Evolutionary conservation across 108 stramenopile genomes (phyloP).

Genomic region (Cylindrotheca closterium): DNA sequence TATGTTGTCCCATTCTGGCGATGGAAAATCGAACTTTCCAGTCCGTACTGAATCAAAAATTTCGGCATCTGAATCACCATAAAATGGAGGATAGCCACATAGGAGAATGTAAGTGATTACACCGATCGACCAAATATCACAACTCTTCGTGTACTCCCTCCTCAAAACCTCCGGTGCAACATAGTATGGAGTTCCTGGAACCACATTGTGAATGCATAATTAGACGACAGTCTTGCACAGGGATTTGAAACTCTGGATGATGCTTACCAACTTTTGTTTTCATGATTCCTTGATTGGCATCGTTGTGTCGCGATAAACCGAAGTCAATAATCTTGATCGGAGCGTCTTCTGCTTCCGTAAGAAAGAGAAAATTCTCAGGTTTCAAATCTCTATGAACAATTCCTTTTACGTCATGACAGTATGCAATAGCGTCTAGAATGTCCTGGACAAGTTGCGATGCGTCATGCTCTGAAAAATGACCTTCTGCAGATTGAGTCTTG

Average conservation of each 20-base stretch:
- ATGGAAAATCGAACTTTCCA: constrained; percentile 77
- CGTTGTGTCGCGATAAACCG: constrained; percentile 93
- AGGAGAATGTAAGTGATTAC: constrained; percentile 94
- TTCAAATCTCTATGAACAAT: constrained; percentile 98
- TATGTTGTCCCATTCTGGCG: constrained; percentile 85
- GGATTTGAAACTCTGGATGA: too few species aligned
- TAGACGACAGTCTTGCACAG: too few species aligned
- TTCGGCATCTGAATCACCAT: constrained; percentile 90
- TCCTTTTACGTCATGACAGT: constrained; percentile 91
- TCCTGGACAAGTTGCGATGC: constrained; percentile 82
- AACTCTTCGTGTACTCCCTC: constrained; percentile 88
- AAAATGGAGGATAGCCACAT: constrained; percentile 98
- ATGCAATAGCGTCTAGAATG: constrained; percentile 91
- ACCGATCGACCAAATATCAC: constrained; percentile 97
- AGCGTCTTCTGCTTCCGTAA: constrained; percentile 73
- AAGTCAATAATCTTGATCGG: constrained; percentile 98
- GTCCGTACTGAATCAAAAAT: constrained; percentile 74
- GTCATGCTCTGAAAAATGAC: constrained; percentile 93
- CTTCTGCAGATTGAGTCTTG: constrained; percentile 87
- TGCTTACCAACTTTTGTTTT: constrained; percentile 84
- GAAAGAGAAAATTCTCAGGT: constrained; percentile 94
- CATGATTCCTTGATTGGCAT: constrained; percentile 74
- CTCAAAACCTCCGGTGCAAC: constrained; percentile 93
- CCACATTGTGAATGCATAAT: neutral
- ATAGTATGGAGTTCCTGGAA: constrained; percentile 77